Percentiles rank a stretch among this genome's conserved stretches.
These are phyloP conservation scores for Fusarium sulawesiense DNA, from an alignment of 2,329 filamentous ascomycete genomes.

Conservation along the genomic window DNA sequence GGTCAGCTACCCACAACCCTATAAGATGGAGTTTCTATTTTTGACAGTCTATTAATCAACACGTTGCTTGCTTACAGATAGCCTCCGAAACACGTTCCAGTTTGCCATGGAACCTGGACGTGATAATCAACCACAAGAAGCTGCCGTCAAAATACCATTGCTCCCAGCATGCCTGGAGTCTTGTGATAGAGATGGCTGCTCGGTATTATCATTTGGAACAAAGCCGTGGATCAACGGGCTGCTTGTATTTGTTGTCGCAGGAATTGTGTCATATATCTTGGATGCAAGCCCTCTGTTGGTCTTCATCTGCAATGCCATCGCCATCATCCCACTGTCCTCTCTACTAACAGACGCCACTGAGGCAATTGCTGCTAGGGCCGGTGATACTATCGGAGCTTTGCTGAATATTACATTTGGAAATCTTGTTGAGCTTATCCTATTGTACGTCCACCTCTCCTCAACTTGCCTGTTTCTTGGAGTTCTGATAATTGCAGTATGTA, in stretches of 20 bases:
- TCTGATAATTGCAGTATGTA: constrained; percentile 49
- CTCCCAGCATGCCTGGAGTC: not conserved
- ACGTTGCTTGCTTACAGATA: not conserved
- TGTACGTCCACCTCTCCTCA: constrained; percentile 49
- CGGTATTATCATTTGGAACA: not conserved
- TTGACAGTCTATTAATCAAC: not conserved
- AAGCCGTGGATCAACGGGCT: not conserved
- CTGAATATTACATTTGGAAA: constrained; percentile 72
- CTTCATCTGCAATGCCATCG: constrained; percentile 70
- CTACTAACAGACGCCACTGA: constrained; percentile 69
- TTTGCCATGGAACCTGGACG: not conserved
- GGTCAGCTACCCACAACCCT: not conserved
- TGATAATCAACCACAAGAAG: not conserved
- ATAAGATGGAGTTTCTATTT: fast-evolving
- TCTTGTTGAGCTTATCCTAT: constrained; percentile 71
- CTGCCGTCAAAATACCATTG: not conserved
- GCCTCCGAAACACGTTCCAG: not conserved
- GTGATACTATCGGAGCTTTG: constrained; percentile 68
- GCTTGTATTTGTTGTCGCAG: not conserved
- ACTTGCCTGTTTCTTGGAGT: constrained; percentile 33
- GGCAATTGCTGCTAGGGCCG: constrained; percentile 65
- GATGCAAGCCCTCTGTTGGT: constrained; percentile 51
- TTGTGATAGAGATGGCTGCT: not conserved
- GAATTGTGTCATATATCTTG: not conserved
- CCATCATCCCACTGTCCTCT: constrained; percentile 68